Conservation (phyloP, 306 rosid genomes). For the Myrica gale region DNA sequence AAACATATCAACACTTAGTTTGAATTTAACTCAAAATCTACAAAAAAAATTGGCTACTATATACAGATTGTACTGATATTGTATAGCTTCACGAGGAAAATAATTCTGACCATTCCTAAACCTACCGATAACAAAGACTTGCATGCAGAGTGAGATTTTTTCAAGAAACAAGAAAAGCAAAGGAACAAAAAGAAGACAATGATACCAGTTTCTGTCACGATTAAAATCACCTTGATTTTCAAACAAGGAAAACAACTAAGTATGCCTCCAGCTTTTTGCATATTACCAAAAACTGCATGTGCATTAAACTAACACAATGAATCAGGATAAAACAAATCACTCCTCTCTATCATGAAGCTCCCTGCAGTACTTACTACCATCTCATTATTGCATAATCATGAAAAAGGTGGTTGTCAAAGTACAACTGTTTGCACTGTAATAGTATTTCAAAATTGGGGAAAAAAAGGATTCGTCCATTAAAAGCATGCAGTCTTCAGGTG, state of each 20-base stretch:
- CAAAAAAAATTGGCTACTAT: constrained; percentile 6
- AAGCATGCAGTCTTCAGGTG: background rate
- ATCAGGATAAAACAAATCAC: background rate
- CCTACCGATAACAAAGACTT: no score
- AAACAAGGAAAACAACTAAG: no score
- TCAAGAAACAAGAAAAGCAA: no score
- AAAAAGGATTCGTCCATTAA: background rate
- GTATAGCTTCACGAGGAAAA: no score
- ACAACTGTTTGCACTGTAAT: background rate
- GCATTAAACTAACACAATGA: background rate
- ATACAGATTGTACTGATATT: no score
- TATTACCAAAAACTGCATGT: background rate
- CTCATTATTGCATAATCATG: background rate
- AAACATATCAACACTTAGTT: constrained; percentile 17
- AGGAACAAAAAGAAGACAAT: no score
- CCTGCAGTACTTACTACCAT: background rate
- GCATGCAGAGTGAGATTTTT: no score
- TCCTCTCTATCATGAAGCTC: background rate
- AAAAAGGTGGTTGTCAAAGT: background rate
- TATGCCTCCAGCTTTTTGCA: no score
- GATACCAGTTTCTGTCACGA: no score
- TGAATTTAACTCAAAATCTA: constrained; percentile 12
- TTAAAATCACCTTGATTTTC: no score
- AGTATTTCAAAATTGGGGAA: background rate
- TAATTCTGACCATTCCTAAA: no score